These are phyloP conservation scores for Ascochyta lentis DNA, from an alignment of 2,329 filamentous ascomycete species.

Conservation along the genomic window DNA sequence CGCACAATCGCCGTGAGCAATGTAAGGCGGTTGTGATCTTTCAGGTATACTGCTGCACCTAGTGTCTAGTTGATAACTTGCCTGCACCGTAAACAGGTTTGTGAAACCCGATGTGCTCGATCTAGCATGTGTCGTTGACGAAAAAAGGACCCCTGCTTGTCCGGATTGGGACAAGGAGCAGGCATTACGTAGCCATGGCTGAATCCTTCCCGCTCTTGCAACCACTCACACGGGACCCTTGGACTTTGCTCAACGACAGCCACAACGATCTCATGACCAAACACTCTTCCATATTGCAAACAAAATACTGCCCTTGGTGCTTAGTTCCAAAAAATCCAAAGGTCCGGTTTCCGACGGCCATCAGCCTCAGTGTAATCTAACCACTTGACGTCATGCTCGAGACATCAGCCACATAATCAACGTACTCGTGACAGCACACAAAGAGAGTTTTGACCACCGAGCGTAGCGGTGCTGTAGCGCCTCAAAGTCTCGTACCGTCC, in stretches of 20 bases:
- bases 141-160: constrained; percentile 10
- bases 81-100: constrained; percentile 4
- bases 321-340: background rate
- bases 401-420: background rate
- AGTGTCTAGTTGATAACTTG: background rate
- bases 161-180: background rate
- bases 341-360: no score
- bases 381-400: background rate
- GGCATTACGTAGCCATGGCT: constrained; percentile 5
- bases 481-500: background rate
- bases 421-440: no score
- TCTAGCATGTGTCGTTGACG: constrained; percentile 4
- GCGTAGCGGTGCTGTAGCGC: background rate
- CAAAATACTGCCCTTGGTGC: background rate
- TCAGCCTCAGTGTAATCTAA: no score
- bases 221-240: constrained; percentile 1
- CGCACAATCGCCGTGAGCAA: background rate
- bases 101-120: background rate
- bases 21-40: background rate
- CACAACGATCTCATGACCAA: background rate
- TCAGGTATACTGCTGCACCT: background rate
- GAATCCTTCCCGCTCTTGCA: background rate
- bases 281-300: background rate
- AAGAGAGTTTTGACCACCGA: background rate
- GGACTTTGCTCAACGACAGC: background rate